Base-by-base conservation (phyloP, 257 asterid species). In the Solanum bulbocastanum region DNA sequence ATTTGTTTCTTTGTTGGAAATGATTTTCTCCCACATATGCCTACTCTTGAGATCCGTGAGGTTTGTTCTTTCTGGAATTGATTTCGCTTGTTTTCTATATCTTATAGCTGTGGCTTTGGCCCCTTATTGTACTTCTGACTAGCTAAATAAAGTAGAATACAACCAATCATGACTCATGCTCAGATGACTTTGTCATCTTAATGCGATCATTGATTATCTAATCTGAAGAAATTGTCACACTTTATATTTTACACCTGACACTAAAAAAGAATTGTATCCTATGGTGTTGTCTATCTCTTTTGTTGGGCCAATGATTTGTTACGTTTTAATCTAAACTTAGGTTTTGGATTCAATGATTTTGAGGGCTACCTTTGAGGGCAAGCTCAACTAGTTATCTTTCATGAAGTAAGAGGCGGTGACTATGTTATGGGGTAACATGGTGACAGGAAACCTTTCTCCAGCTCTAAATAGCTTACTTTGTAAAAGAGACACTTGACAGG, bases 11-110 rank as follows among this genome's bases (percentile, higher is more conserved):
- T 97, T 86, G 98, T 97, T 36, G 99, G 99, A 89, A 97, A 97
- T 88, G 99, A 97, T 90, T 97, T 97, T 88, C 91, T 97, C 94
- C 99, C 99, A 8, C 99, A 97, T 90, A 97, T 97, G 99, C 99
- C 99, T 60, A 97, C 99, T 36, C 98, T 97, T 66, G 99, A 97
- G 97, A 97, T 96, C 72, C 99, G 99, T 40, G 99, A 97, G 99
- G 99, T 96, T 49, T 89, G 96, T 90, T 86, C 37, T 69, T 18
- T 27, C 32, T n/a, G 58, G 12, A 76, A 23, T 62, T 87, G 65
- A 84, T 56, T 15, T 88, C 42, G 15, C 65, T 30, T 56, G 60
- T 87, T 36, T 25, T 86, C 22, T 85, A 89, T 90, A 40, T 88
- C 88, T 87, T 49, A 42, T 39, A 22, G 36, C 35, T n/a, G 58